Evolutionary conservation across 148 eudicot species (phyloP).

Genomic region (Vaccinium macrocarpon): DNA sequence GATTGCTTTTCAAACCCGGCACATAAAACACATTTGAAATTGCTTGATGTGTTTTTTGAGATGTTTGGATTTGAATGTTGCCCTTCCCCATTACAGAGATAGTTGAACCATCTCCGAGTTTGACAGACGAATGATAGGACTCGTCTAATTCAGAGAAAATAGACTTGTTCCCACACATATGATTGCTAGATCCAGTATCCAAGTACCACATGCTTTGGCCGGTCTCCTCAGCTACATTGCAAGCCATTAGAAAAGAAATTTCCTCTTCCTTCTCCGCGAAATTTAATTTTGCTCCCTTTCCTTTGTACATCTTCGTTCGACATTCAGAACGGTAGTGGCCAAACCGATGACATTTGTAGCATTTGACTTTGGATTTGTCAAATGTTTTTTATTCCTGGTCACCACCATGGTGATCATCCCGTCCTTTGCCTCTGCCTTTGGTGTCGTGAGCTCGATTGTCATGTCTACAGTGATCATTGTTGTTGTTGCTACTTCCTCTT

Average conservation of each 20-base stretch:
- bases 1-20: background rate
- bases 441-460: too few relatives aligned
- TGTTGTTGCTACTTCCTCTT: background rate
- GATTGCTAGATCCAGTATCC: background rate
- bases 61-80: background rate
- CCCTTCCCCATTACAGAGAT: background rate
- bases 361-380: conserved; percentile 2
- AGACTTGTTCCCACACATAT: background rate
- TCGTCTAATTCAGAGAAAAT: conserved; percentile 1
- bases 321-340: conserved; percentile 1
- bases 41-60: background rate
- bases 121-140: background rate
- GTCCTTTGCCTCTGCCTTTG: background rate
- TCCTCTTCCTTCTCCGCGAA: background rate
- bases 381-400: background rate
- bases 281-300: background rate
- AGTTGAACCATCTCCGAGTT: background rate
- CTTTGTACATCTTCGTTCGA: background rate
- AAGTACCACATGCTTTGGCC: background rate
- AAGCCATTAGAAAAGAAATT: conserved; percentile 2
- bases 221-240: conserved; percentile 1
- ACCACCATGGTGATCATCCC: background rate
- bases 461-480: background rate
- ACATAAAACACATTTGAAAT: background rate
- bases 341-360: background rate